These are phyloP conservation scores for Anaeromyces robustus DNA, from an alignment of 192 early-diverging fungal species.

Conservation along the genomic window DNA sequence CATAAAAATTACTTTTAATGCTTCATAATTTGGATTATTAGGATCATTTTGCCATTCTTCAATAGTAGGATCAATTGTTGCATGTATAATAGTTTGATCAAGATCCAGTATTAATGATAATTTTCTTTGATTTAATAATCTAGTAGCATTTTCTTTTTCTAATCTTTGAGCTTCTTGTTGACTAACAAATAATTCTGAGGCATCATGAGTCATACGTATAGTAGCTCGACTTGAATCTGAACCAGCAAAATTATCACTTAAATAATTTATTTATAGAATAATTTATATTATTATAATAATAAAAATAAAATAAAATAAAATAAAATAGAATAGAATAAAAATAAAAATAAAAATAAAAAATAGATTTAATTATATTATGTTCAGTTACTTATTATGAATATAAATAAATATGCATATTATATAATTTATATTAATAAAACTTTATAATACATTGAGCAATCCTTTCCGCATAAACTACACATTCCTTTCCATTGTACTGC, in stretches of 20 bases:
- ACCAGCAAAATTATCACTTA: conserved; percentile 16
- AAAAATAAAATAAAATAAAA: no score
- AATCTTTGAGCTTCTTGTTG: conserved; percentile 44
- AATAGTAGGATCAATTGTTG: conserved; percentile 55
- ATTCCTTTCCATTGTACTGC: conserved; percentile 56
- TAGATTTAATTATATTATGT: no score
- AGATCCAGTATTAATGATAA: conserved; percentile 89
- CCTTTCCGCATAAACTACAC: conserved; percentile 67
- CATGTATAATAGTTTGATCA: conserved; percentile 95
- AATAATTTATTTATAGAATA: neutral
- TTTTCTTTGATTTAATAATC: conserved; percentile 47
- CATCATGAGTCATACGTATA: conserved; percentile 67
- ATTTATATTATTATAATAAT: neutral
- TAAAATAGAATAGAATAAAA: no score
- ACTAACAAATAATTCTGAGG: conserved; percentile 50
- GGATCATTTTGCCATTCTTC: conserved; percentile 56
- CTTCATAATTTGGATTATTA: conserved; percentile 30
- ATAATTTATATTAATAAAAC: neutral
- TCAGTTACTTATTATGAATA: neutral
- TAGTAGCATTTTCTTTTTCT: conserved; percentile 45
- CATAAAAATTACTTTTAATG: conserved; percentile 23
- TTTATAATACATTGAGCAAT: conserved; percentile 31
- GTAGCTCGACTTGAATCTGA: conserved; percentile 40
- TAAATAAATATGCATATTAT: neutral
- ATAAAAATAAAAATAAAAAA: no score